Evolutionary conservation across 768 basidiomycete genomes (phyloP).

Genomic region (Fomitopsis serialis): DNA sequence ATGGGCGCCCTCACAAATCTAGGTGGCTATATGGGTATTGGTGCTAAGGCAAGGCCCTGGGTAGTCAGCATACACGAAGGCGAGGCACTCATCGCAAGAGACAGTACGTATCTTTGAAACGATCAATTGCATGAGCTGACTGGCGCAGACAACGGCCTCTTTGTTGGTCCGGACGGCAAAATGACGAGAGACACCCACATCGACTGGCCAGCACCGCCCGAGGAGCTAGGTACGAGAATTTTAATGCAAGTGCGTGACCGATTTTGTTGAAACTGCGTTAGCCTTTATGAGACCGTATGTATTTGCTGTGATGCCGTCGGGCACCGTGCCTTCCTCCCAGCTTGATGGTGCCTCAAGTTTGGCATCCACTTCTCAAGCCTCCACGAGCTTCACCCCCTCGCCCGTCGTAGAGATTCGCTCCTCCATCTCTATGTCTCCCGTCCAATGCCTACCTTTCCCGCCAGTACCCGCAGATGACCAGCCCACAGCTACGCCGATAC

Average conservation of each 20-base stretch:
- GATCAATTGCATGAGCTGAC: not conserved
- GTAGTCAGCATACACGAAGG: slow-evolving; percentile 48
- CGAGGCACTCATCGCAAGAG: slow-evolving; percentile 71
- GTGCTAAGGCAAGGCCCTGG: slow-evolving; percentile 66
- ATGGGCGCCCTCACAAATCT: slow-evolving; percentile 78
- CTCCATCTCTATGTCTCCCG: slow-evolving; percentile 53
- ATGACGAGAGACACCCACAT: slow-evolving; percentile 43
- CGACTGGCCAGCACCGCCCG: slow-evolving; percentile 76
- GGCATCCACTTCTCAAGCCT: slow-evolving; percentile 22
- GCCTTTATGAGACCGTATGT: slow-evolving; percentile 77
- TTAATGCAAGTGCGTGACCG: not conserved
- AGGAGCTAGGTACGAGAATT: slow-evolving; percentile 60
- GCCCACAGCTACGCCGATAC: slow-evolving; percentile 17
- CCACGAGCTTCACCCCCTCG: slow-evolving; percentile 40
- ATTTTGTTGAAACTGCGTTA: slow-evolving; percentile 20
- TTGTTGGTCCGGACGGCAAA: slow-evolving; percentile 58
- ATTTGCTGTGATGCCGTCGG: slow-evolving; percentile 68
- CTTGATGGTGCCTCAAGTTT: slow-evolving; percentile 9
- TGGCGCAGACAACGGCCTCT: slow-evolving; percentile 56
- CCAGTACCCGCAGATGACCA: slow-evolving; percentile 33
- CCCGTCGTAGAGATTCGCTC: slow-evolving; percentile 69
- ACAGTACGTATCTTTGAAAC: slow-evolving; percentile 48
- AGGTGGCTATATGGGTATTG: slow-evolving; percentile 83
- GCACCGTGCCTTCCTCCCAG: slow-evolving; percentile 40
- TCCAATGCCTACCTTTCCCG: slow-evolving; percentile 64